phyloP scores from a whole-genome alignment of 2,329 filamentous ascomycete genomes.

The Alternaria solani region DNA sequence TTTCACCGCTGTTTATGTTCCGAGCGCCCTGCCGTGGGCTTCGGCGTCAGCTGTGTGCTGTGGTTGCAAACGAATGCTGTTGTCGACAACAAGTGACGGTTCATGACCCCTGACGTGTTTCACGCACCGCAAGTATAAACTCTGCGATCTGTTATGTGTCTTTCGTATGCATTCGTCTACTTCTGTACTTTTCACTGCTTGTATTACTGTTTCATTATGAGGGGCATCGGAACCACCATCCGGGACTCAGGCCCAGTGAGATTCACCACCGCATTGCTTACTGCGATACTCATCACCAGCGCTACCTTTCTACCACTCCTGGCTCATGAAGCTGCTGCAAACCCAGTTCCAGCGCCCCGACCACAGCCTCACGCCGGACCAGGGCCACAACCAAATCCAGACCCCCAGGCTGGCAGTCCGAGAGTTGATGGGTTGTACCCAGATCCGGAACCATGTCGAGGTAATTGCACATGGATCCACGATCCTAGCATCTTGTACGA shows the following conservation, averaged over 20 bases:
- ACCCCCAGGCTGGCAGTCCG: slow-evolving; percentile 5
- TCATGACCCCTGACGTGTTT: slow-evolving; percentile 8
- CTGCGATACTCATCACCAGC: slow-evolving; percentile 20
- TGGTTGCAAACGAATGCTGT: slow-evolving; percentile 5
- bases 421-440: slow-evolving; percentile 23
- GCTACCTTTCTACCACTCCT: slow-evolving; percentile 25
- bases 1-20: neutral
- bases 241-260: slow-evolving; percentile 6
- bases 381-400: neutral
- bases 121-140: neutral
- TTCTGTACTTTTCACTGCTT: neutral
- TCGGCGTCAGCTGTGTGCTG: neutral
- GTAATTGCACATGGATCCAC: slow-evolving; percentile 53
- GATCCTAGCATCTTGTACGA: slow-evolving; percentile 58
- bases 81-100: neutral
- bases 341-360: neutral
- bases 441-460: slow-evolving; percentile 49
- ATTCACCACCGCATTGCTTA: slow-evolving; percentile 17
- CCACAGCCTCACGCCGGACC: neutral
- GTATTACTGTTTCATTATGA: neutral
- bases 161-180: neutral
- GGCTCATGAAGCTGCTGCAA: slow-evolving; percentile 7
- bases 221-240: neutral
- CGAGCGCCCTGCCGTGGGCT: neutral
- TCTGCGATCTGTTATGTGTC: neutral